phyloP scores from a whole-genome alignment of 2,329 filamentous ascomycete species.

The Fusarium decemcellulare region DNA sequence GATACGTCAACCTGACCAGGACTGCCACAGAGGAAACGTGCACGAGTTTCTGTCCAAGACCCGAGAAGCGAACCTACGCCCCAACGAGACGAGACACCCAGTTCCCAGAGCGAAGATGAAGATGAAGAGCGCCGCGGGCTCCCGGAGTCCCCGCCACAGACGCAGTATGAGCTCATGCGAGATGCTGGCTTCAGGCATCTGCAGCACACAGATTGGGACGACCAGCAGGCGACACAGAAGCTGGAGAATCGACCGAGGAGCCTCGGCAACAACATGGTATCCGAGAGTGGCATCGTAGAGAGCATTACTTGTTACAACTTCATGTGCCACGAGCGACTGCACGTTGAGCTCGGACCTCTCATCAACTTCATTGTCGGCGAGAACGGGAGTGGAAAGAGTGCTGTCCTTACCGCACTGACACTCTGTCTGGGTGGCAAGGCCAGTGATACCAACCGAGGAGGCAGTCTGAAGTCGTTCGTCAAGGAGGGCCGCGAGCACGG shows the following conservation, averaged over 20 bases:
- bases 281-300: slow-evolving; percentile 90
- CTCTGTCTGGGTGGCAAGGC: slow-evolving; percentile 97
- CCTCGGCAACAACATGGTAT: slow-evolving; percentile 78
- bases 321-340: slow-evolving; percentile 92
- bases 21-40: slow-evolving; percentile 50
- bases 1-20: slow-evolving; percentile 4
- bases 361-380: slow-evolving; percentile 99
- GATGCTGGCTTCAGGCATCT: slow-evolving; percentile 73
- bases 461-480: slow-evolving; percentile 90
- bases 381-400: slow-evolving; percentile 98
- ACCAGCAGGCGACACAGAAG: slow-evolving; percentile 75
- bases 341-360: slow-evolving; percentile 88
- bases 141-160: slow-evolving; percentile 60
- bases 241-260: slow-evolving; percentile 65
- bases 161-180: slow-evolving; percentile 74
- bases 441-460: slow-evolving; percentile 90
- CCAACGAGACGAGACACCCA: slow-evolving; percentile 41
- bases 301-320: slow-evolving; percentile 92
- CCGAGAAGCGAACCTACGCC: slow-evolving; percentile 31
- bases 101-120: slow-evolving; percentile 49
- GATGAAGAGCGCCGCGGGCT: slow-evolving; percentile 46
- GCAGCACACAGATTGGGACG: slow-evolving; percentile 69
- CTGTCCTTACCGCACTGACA: slow-evolving; percentile 91
- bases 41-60: slow-evolving; percentile 49
- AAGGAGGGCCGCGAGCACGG: slow-evolving; percentile 88